Evolutionary conservation across 148 eudicot species (phyloP), one percentile per base, ranked within the genome.

Genomic region (Fagopyrum esculentum): DNA sequence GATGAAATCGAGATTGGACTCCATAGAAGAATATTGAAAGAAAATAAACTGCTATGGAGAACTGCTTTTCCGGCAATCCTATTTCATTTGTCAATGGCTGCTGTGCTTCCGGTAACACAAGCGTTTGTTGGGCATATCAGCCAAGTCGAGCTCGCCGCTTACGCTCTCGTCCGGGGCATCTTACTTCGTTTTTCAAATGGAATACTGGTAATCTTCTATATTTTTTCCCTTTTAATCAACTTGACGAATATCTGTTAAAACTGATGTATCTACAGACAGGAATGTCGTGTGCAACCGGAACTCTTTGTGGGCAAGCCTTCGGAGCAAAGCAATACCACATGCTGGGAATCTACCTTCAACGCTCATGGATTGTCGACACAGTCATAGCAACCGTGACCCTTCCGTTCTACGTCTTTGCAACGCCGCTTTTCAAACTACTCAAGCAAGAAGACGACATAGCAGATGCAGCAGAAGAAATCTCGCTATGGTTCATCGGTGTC

Each of bases 201-300:
- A 11, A 63, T 63, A 16, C 26, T 63, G 35, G 69, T 63, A 63
- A 22, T 5, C 9, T 49, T 5, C 52, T 8, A 8, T 5, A 48
- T 6, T 49, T 49, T 49, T 49, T 49, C 6, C 12, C 52, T 8
- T 1, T 49, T 48, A 48, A 48, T 2, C 6, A 49, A 49, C 2
- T 35, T 35, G 2, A 35, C 3, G 40, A 35, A 35, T 35, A 35
- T 35, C 2, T 35, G 3, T 35, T 35, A 35, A 1, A 35, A 1
- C 40, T 35, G 40, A 1, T 35, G 2, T 1, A 35, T 35, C 3
- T 35, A 35, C 30, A 76, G 78, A 43, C 48, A 49, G 78, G 78
- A 76, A 76, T 76, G 78, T 45, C 78, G 17, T 64, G 78, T 48
- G 78, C 78, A 76, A 64, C 73, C 22, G 78, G 66, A 76, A 76